Base-by-base conservation (phyloP, 164 flowering plant species). In the Malania oleifera region DNA sequence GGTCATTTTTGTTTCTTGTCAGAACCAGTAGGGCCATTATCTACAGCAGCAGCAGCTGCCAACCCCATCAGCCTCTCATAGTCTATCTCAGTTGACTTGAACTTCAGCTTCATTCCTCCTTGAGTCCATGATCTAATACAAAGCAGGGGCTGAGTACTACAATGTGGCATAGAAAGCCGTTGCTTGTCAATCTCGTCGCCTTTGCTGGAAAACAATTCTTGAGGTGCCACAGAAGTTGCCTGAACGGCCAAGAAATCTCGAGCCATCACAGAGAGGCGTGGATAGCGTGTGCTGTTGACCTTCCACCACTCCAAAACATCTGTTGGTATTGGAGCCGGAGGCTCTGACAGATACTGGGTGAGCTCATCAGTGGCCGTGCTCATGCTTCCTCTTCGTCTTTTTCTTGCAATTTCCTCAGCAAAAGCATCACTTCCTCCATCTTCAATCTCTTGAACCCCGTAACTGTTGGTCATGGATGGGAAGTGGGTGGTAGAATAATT, bases 281-380 rank as follows among this genome's bases (percentile, higher is more conserved):
- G 99, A 64, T 87, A 90, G 12, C 97, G 80, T 11, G 83, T 70
- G 57, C 80, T 76, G 63, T 88, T 93, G 47, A 67, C 86, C 70
- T 85, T 90, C 99, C 99, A 93, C 97, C 97, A 93, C 13, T 90
- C 92, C 52, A 88, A 68, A 52, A 86, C 89, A 71, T 93, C 99
- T 1, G 90, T 86, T 15, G 79, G 76, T 54, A 87, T 79, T 14
- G 91, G 76, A 60, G 89, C 88, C 3, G 89, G 88, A 35, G 96
- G 80, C 70, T 92, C 98, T 0, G 95, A 82, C 1, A 92, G 68
- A 73, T 89, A 89, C 46, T 89, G 98, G 19, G 90, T 80, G 26
- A 92, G 85, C 68, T 92, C 96, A 46, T 92, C 98, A 3, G 91
- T 73, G 20, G 82, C 56, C 5, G 69, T 65, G 69, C 63, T 74